These are phyloP conservation scores for Ustilago hordei DNA, from an alignment of 1,284 basidiomycete species.

Conservation along the genomic window DNA sequence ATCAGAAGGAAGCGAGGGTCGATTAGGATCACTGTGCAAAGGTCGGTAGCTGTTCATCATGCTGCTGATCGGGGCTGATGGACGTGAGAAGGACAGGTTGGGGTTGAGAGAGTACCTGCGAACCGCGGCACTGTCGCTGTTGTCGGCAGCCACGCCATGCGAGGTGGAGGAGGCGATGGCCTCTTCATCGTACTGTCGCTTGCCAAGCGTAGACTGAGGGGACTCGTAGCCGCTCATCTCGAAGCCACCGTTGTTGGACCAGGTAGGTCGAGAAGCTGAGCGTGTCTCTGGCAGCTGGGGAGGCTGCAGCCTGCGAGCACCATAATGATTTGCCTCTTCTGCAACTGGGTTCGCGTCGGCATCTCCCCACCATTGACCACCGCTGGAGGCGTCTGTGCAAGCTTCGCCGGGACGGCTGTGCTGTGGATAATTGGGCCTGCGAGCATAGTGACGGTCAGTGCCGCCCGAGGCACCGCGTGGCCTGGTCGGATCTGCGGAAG, in stretches of 20 bases:
- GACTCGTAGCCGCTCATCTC: constrained; percentile 49
- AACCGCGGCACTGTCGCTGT: constrained; percentile 19
- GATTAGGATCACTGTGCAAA: constrained; percentile 35
- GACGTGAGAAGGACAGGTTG: constrained; percentile 44
- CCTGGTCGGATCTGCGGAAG: constrained; percentile 22
- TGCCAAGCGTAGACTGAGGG: constrained; percentile 40
- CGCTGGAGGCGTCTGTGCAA: constrained; percentile 21
- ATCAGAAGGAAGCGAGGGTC: constrained; percentile 43
- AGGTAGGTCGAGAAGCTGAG: constrained; percentile 22
- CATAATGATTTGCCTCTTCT: constrained; percentile 35
- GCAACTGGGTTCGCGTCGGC: constrained; percentile 13
- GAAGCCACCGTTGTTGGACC: constrained; percentile 39
- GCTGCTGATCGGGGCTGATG: constrained; percentile 42
- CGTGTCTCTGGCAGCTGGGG: constrained; percentile 49
- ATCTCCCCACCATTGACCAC: constrained; percentile 34
- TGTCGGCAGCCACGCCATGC: constrained; percentile 15
- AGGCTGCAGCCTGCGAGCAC: constrained; percentile 35
- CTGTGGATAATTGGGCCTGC: constrained; percentile 30
- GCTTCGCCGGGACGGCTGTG: constrained; percentile 24
- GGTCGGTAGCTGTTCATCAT: constrained; percentile 50
- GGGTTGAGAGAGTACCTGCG: constrained; percentile 45
- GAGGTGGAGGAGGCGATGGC: not conserved
- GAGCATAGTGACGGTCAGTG: constrained; percentile 31
- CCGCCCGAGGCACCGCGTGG: constrained; percentile 27
- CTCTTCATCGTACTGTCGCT: constrained; percentile 49